phyloP scores from a whole-genome alignment of 2,329 filamentous ascomycete species.

The Colletotrichum higginsianum region DNA sequence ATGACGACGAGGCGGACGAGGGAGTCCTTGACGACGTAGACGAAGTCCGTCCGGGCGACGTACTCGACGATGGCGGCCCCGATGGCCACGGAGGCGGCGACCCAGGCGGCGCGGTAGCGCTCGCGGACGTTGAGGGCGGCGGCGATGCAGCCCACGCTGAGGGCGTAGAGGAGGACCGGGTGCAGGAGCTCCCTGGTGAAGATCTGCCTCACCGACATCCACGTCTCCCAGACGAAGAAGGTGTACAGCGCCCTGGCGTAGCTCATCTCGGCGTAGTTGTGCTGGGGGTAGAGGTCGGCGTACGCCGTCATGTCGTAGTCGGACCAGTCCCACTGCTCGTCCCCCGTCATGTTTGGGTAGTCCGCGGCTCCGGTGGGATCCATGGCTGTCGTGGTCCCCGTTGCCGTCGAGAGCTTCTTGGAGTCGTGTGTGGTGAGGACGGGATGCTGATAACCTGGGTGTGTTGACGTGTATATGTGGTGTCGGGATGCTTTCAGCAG shows the following conservation, averaged over 20 bases:
- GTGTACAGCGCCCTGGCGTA: background rate
- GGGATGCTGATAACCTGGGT: no score
- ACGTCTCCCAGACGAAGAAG: background rate
- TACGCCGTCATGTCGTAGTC: background rate
- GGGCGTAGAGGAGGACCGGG: conserved; percentile 2
- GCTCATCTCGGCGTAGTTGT: background rate
- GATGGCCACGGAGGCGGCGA: background rate
- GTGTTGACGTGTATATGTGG: no score
- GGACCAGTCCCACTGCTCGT: background rate
- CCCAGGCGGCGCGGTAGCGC: background rate
- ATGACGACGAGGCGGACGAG: conserved; percentile 14
- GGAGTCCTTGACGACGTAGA: conserved; percentile 20
- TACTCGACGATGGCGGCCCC: background rate
- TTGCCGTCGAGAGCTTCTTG: background rate
- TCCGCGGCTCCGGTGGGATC: background rate
- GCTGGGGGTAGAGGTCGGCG: background rate
- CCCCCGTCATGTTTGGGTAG: background rate
- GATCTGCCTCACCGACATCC: background rate
- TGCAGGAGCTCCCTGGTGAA: background rate
- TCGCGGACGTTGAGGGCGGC: conserved; percentile 10
- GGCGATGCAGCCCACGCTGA: conserved; percentile 25
- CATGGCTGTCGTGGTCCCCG: background rate
- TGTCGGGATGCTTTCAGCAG: no score
- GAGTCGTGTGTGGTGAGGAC: background rate
- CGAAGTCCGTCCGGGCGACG: background rate